Base-by-base conservation (phyloP, 208 protist species). In the Leishmania tropica region DNA sequence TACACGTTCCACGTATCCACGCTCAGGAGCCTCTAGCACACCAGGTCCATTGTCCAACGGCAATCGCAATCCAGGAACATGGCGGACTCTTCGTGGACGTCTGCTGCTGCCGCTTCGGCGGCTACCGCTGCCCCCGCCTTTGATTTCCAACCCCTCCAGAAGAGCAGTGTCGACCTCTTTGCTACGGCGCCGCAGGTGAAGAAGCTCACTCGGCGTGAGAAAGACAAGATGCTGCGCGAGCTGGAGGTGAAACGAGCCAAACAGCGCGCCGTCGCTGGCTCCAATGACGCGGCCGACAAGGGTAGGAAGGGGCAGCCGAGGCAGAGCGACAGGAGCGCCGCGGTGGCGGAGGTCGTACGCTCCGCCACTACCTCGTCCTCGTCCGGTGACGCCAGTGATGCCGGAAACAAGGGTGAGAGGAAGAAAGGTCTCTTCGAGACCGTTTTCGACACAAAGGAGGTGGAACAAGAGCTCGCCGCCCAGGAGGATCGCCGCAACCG, bases 111-210 rank as follows among this genome's bases (percentile, higher is more conserved):
- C 31, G 45, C 67, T 0, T 24, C 71, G 1, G 71, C 79, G 6
- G 72, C 47, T 19, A 42, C 65, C 2, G 51, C 75, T 0, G 76
- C 79, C 8, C 86, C 83, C 0, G 85, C 76, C 31, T 84, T 95
- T 64, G 84, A 92, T 56, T 95, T 97, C 54, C 81, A 85, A 37
- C 91, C 95, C 2, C 85, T 93, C 11, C 84, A 94, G 31, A 95
- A 95, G 74, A 91, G 90, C 45, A 84, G 80, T 37, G 87, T 96
- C 75, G 92, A 97, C 78, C 80, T 97, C 56, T 97, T 97, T 67
- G 95, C 93, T 11, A 53, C 85, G 10, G 95, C 95, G 0, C 95
- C 95, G 58, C 89, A 97, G 79, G 95, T 95, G 79, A 94, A 93
- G 81, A 97, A 97, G 79, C 75, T 93, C 53, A 90, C 95, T 1